Base-by-base conservation (phyloP, 768 basidiomycete species). In the Clathrus columnatus region DNA sequence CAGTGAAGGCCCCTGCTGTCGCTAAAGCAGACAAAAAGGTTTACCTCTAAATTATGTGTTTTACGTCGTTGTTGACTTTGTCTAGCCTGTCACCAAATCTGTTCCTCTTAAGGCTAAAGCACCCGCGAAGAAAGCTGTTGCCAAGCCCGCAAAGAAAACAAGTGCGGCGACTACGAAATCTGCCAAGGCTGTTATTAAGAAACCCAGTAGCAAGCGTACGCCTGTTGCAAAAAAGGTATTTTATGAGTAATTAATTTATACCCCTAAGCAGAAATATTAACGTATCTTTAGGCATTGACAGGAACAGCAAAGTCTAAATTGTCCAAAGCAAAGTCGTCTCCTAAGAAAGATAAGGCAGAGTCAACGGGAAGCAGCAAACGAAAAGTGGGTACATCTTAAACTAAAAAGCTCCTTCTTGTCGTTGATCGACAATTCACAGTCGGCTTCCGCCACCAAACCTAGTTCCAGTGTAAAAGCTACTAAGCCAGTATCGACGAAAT, bases 201-300 rank as follows among this genome's bases (percentile, higher is more conserved):
- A 69, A 4, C 59, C 73, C n/a, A n/a, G n/a, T 29, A 69, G 77
- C 46, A 80, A 77, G 65, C 73, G 80, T 29, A 80, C 75, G 28
- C 46, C 74, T 1, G n/a, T 11, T 36, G 80, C 77, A 7, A 87
- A 87, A 76, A 87, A 85, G 80, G 82, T 82, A 44, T 32, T 61
- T 58, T 0, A 20, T 17, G 32, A 28, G 50, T 17, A 17, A 50
- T 57, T 43, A 16, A 4, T 42, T 48, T 6, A 36, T 48, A 50
- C 48, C 16, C n/a, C 7, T 50, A 14, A 5, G 36, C 23, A 48
- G 51, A 28, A 32, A 17, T 45, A 45, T 27, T 20, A 43, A 27
- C 61, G 7, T 18, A n/a, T 51, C 17, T 30, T 20, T 61, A 84
- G 83, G 72, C 74, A 59, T 70, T 76, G 23, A 83, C 78, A 36